phyloP scores from a whole-genome alignment of 805 yeast genomes.

The Cyberlindnera xishuangbannaensis region DNA sequence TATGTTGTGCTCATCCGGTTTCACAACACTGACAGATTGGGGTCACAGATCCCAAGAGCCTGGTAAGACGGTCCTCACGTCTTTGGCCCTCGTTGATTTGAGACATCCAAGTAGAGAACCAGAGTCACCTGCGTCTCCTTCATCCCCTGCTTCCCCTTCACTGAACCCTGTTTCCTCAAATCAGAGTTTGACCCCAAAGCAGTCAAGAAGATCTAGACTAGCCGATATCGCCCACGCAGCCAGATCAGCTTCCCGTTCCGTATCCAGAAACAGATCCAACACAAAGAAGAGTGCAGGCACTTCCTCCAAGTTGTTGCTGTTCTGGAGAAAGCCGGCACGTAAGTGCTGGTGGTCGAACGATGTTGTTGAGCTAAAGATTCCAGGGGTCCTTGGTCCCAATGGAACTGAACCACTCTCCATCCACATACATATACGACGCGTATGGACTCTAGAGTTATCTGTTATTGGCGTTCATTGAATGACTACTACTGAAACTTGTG shows the following conservation, averaged over 20 bases:
- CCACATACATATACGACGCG: slow-evolving; percentile 82
- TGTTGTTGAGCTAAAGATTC: slow-evolving; percentile 38
- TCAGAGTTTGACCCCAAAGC: slow-evolving; percentile 18
- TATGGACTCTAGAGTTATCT: slow-evolving; percentile 93
- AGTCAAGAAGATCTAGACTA: slow-evolving; percentile 48
- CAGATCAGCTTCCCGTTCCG: slow-evolving; percentile 52
- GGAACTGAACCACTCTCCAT: slow-evolving; percentile 37
- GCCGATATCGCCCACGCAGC: slow-evolving; percentile 53
- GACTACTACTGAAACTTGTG: too few species aligned
- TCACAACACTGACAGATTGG: slow-evolving; percentile 64
- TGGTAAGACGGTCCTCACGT: slow-evolving; percentile 77
- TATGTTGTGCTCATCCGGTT: slow-evolving; percentile 91
- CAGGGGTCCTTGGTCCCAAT: slow-evolving; percentile 26
- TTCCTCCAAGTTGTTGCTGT: slow-evolving; percentile 66
- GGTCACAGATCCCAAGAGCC: slow-evolving; percentile 88
- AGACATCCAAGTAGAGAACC: slow-evolving; percentile 25
- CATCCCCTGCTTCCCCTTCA: slow-evolving; percentile 26
- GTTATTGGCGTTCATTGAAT: slow-evolving; percentile 75
- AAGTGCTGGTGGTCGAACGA: slow-evolving; percentile 97
- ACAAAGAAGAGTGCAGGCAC: slow-evolving; percentile 33
- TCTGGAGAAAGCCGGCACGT: slow-evolving; percentile 97
- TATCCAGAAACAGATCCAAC: slow-evolving; percentile 43
- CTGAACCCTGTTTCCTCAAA: slow-evolving; percentile 39
- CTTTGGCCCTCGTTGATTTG: slow-evolving; percentile 67
- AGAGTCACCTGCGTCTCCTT: slow-evolving; percentile 13